Conservation (phyloP, 2,329 filamentous ascomycete species). For the Penicillium rolfsii region DNA sequence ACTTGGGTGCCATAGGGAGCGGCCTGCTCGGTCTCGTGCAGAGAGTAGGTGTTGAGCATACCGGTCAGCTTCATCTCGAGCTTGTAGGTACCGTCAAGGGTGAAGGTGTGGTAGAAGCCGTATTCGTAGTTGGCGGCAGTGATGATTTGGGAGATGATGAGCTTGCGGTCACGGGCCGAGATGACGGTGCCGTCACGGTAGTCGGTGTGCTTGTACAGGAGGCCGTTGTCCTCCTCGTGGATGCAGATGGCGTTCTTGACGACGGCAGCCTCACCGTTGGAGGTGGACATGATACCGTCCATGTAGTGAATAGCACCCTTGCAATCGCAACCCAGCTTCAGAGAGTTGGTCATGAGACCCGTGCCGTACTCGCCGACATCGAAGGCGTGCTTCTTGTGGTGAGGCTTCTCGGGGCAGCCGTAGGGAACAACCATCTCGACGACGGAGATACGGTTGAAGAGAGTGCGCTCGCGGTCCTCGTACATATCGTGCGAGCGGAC, state of each 20-base stretch:
- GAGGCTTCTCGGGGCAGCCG: conserved; percentile 31
- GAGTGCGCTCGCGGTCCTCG: conserved; percentile 34
- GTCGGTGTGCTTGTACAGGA: conserved; percentile 74
- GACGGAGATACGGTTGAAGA: conserved; percentile 37
- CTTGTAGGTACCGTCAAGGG: conserved; percentile 87
- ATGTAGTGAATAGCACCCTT: conserved; percentile 37
- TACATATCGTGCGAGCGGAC: conserved; percentile 34
- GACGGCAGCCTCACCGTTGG: conserved; percentile 29
- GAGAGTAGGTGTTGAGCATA: conserved; percentile 85
- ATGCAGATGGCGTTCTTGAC: conserved; percentile 36
- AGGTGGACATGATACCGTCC: conserved; percentile 31
- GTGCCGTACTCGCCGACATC: conserved; percentile 35
- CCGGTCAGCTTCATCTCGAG: conserved; percentile 88
- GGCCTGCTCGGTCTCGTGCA: conserved; percentile 76
- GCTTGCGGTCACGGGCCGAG: conserved; percentile 79
- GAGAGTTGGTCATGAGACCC: conserved; percentile 35
- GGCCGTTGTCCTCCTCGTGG: conserved; percentile 37
- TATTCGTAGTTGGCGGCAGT: conserved; percentile 96
- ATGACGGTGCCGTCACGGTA: conserved; percentile 85
- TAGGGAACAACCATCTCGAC: conserved; percentile 37
- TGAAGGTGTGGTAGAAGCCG: conserved; percentile 80
- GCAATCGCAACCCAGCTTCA: conserved; percentile 36
- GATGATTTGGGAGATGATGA: conserved; percentile 87
- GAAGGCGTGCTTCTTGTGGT: conserved; percentile 37
- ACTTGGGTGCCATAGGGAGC: conserved; percentile 87